Conservation (phyloP, 257 asterid genomes). For the Echium plantagineum region DNA sequence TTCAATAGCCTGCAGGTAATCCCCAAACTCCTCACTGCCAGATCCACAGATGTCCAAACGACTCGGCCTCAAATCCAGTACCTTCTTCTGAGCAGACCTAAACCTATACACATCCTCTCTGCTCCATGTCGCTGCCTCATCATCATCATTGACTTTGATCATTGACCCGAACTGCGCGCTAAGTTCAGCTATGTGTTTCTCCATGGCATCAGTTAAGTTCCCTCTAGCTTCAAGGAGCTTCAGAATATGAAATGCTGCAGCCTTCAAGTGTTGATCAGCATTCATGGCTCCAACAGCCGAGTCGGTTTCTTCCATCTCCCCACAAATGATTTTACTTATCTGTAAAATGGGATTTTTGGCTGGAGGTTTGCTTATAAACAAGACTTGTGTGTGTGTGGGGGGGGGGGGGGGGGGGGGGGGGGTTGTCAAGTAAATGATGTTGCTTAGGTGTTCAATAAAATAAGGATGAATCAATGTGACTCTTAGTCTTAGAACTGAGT, state of each 20-base stretch:
- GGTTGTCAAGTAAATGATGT: no score
- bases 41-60: conserved; percentile 36
- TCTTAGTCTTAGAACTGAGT: background rate
- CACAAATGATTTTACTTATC: background rate
- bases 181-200: conserved; percentile 25
- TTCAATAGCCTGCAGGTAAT: conserved; percentile 36
- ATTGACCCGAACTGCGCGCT: conserved; percentile 30
- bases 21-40: conserved; percentile 14
- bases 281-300: conserved; percentile 14
- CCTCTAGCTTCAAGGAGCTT: conserved; percentile 36
- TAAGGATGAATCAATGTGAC: background rate
- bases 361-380: background rate
- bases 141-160: conserved; percentile 13
- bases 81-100: conserved; percentile 23
- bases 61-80: conserved; percentile 27
- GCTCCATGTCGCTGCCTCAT: conserved; percentile 13
- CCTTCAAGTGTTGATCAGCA: conserved; percentile 34
- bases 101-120: conserved; percentile 28
- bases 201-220: conserved; percentile 19
- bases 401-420: no score
- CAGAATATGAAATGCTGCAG: conserved; percentile 49
- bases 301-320: conserved; percentile 21
- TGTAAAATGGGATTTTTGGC: background rate
- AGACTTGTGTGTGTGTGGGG: no score
- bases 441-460: no score